Evolutionary conservation across 2,329 filamentous ascomycete genomes (phyloP).

Genomic region (Exophiala aquamarina): DNA sequence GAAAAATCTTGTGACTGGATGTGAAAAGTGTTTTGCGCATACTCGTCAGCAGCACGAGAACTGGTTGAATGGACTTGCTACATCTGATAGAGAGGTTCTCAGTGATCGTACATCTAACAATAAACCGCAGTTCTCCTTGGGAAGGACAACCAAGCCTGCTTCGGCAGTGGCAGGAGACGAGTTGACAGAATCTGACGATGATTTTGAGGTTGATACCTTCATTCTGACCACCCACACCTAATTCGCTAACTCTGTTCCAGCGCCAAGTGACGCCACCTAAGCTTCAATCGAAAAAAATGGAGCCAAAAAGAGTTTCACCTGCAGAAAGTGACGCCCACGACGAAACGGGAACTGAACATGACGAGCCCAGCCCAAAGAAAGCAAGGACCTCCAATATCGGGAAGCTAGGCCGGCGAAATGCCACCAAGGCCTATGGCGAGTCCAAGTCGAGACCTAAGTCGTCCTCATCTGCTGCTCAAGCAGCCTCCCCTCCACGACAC

Average conservation of each 20-base stretch:
- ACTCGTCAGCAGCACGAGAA: conserved; percentile 17
- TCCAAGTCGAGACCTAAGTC: conserved; percentile 3
- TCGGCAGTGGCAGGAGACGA: neutral
- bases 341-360: conserved; percentile 9
- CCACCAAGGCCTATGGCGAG: conserved; percentile 15
- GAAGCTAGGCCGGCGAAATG: conserved; percentile 11
- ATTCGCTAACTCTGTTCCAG: neutral
- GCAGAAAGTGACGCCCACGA: conserved; percentile 4
- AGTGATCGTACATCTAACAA: too few species aligned
- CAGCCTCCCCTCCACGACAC: neutral
- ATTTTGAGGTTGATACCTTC: conserved; percentile 21
- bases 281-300: neutral
- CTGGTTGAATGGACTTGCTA: conserved; percentile 16
- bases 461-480: neutral
- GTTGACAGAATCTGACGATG: conserved; percentile 21
- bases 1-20: conserved; percentile 18
- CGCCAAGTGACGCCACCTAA: conserved; percentile 25
- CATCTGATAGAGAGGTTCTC: too few species aligned
- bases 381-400: conserved; percentile 8
- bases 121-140: neutral
- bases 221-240: neutral
- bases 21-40: conserved; percentile 23
- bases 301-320: neutral
- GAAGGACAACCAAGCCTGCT: too few species aligned
- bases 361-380: conserved; percentile 10